Conservation (phyloP, 2,329 filamentous ascomycete genomes). For the Trichoderma atrobrunneum region DNA sequence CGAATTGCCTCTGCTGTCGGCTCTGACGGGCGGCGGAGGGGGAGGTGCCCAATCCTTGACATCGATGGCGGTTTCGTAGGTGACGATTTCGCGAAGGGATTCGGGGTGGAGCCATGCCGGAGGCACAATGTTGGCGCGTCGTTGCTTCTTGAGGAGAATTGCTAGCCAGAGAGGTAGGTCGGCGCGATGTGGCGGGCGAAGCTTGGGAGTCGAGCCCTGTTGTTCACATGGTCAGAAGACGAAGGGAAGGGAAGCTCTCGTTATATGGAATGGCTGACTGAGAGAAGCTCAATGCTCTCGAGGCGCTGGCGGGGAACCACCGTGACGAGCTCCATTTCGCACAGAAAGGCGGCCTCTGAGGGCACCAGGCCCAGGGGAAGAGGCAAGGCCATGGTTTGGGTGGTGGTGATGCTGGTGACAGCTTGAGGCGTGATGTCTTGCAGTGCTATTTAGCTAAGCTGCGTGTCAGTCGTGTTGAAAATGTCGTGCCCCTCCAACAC, state of each 20-base stretch:
- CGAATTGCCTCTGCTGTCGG: constrained; percentile 46
- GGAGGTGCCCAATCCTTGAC: constrained; percentile 73
- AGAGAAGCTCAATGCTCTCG: constrained; percentile 78
- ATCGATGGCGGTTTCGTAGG: constrained; percentile 72
- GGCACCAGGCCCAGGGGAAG: constrained; percentile 64
- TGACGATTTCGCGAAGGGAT: constrained; percentile 73
- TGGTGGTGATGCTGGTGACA: background rate
- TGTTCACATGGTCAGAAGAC: background rate
- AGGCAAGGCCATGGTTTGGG: constrained; percentile 46
- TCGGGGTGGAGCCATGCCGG: constrained; percentile 82
- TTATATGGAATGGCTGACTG: constrained; percentile 51
- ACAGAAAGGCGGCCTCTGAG: constrained; percentile 87
- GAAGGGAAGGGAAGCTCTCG: background rate
- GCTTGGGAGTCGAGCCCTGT: constrained; percentile 72
- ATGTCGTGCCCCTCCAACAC: constrained; percentile 9
- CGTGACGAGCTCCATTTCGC: constrained; percentile 96
- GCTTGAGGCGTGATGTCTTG: background rate
- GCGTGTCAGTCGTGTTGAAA: background rate
- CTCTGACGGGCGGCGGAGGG: constrained; percentile 60
- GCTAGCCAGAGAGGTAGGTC: constrained; percentile 91
- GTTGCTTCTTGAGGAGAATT: constrained; percentile 88
- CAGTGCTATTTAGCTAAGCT: background rate
- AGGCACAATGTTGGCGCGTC: constrained; percentile 86
- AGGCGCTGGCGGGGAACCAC: constrained; percentile 88
- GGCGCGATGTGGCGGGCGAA: constrained; percentile 78